phyloP scores from a whole-genome alignment of 2,329 filamentous ascomycete species.

The Penicillium sp. region DNA sequence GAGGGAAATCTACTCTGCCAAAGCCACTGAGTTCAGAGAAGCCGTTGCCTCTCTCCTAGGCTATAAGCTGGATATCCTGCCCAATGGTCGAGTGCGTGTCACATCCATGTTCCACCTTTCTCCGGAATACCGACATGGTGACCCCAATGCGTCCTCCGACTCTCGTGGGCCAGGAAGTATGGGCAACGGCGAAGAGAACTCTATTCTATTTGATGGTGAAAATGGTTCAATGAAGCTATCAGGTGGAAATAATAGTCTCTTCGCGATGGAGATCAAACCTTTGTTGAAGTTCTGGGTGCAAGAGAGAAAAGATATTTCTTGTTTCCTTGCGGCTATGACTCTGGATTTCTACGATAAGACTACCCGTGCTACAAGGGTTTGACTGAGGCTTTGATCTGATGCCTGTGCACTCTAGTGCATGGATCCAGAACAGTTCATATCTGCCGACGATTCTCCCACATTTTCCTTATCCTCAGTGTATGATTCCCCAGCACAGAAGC shows the following conservation, averaged over 20 bases:
- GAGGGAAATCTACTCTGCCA: constrained; percentile 89
- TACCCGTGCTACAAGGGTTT: constrained; percentile 34
- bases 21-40: constrained; percentile 92
- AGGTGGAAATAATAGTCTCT: constrained; percentile 81
- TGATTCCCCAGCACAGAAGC: constrained; percentile 30
- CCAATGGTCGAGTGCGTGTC: constrained; percentile 93
- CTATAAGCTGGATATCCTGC: constrained; percentile 93
- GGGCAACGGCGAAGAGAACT: constrained; percentile 54
- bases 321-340: constrained; percentile 86
- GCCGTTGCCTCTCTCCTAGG: constrained; percentile 88
- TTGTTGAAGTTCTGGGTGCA: constrained; percentile 96
- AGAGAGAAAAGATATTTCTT: constrained; percentile 88
- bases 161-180: constrained; percentile 42
- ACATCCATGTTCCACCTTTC: constrained; percentile 81
- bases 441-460: neutral
- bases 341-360: constrained; percentile 83
- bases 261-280: constrained; percentile 80
- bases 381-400: neutral
- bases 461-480: constrained; percentile 13
- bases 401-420: neutral
- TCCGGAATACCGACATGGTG: constrained; percentile 44
- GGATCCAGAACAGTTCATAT: neutral
- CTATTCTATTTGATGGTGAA: constrained; percentile 84
- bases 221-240: constrained; percentile 97
- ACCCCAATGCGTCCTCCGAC: constrained; percentile 61